Evolutionary conservation across 2,329 filamentous ascomycete species (phyloP), one percentile per base, ranked within the genome.

Genomic region (Xylaria sp.): DNA sequence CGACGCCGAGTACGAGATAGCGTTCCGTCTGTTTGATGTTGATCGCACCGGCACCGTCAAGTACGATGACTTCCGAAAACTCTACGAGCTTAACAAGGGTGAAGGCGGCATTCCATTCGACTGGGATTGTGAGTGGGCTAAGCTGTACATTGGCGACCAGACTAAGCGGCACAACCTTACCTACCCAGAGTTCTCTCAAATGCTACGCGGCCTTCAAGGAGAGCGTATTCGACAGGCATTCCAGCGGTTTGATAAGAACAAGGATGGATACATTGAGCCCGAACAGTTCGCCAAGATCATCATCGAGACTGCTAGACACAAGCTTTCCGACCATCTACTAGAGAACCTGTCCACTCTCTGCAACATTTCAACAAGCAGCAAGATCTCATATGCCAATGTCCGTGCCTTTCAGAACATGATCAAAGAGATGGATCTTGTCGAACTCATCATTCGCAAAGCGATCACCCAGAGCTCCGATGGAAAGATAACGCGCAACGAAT

Each of bases 351-450:
- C 92, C 70, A 96, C 94, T 0, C 88, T 99, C 46, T 98, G 95
- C 88, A 97, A 97, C 82, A 97, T 98, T 79, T 93, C 93, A 8
- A 86, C 90, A 39, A 91, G 93, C 70, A 96, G 90, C 84, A 97
- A 97, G 83, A 96, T 99, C 74, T 97, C 94, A 7, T 99, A 99
- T 78, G 94, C 96, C 79, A 97, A 97, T 78, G 96, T 99, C 36
- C 90, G 96, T 73, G 96, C 96, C 43, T 99, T 99, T 84, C 94
- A 97, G 84, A 99, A 99, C 80, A 91, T 99, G 81, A 95, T 99
- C 75, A 91, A 92, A 76, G 94, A 98, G 82, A 97, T 99, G 93
- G 96, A 99, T 77, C 87, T 98, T 76, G 93, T 98, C 58, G 96
- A 99, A 83, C 84, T 97, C 73, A 94, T 99, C 77, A 88, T 99